phyloP scores from a whole-genome alignment of 495 filamentous ascomycete species.

The Aspergillus conjunctus region DNA sequence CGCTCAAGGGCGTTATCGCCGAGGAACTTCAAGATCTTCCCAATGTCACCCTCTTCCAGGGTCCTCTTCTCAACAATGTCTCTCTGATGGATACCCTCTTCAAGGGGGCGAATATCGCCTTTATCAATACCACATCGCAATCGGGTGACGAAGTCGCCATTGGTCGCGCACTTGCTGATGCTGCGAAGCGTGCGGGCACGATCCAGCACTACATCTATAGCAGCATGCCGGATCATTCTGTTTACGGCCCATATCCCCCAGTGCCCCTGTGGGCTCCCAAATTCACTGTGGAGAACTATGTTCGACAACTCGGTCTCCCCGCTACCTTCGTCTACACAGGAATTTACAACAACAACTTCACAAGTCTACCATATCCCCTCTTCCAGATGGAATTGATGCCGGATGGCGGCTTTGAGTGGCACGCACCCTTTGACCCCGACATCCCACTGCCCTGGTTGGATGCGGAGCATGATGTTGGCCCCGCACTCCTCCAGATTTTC shows the following conservation, averaged over 20 bases:
- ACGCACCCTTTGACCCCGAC: slow-evolving; percentile 89
- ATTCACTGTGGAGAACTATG: slow-evolving; percentile 86
- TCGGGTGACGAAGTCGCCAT: slow-evolving; percentile 93
- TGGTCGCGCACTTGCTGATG: slow-evolving; percentile 83
- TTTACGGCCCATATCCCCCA: slow-evolving; percentile 74
- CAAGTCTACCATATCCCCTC: slow-evolving; percentile 85
- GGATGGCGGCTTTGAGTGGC: slow-evolving; percentile 89
- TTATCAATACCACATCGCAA: slow-evolving; percentile 95
- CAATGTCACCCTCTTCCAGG: slow-evolving; percentile 82
- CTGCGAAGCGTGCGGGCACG: slow-evolving; percentile 75
- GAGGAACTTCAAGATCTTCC: slow-evolving; percentile 77
- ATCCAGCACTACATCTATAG: slow-evolving; percentile 94
- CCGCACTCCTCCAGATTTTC: slow-evolving; percentile 92
- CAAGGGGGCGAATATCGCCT: slow-evolving; percentile 79
- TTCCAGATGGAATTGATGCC: slow-evolving; percentile 87
- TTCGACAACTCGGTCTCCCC: slow-evolving; percentile 78
- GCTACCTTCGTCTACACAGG: slow-evolving; percentile 94
- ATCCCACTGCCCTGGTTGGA: slow-evolving; percentile 93
- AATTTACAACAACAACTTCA: slow-evolving; percentile 99
- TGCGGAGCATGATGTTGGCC: slow-evolving; percentile 93
- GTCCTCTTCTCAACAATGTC: slow-evolving; percentile 72
- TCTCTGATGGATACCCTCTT: slow-evolving; percentile 77
- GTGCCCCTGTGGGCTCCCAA: slow-evolving; percentile 92
- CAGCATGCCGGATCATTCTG: slow-evolving; percentile 92
- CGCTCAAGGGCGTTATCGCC: slow-evolving; percentile 77